Percentiles rank a stretch among this genome's conserved stretches.
Evolutionary conservation across 371 early-diverging fungal species (phyloP).

Genomic region (Dichotomocladium elegans): DNA sequence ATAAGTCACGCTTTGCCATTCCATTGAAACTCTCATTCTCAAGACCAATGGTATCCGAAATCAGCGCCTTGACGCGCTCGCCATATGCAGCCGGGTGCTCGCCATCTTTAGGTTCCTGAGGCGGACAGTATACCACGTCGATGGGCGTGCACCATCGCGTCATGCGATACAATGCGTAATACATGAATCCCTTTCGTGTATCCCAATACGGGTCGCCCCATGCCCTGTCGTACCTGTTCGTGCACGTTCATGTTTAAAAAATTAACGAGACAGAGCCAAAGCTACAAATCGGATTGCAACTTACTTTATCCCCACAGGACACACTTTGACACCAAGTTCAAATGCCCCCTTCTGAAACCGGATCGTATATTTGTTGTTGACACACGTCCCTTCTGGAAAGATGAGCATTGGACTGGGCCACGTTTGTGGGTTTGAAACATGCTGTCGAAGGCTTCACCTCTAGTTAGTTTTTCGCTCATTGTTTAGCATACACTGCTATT

Average conservation of each 20-base stretch:
- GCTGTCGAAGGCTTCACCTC: constrained; percentile 21
- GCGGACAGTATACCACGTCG: constrained; percentile 26
- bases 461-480: neutral
- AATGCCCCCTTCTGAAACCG: constrained; percentile 89
- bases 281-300: neutral
- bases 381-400: constrained; percentile 91
- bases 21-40: constrained; percentile 36
- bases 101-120: constrained; percentile 8
- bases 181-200: constrained; percentile 40
- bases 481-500: constrained; percentile 30
- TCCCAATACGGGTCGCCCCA: constrained; percentile 47
- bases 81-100: constrained; percentile 26
- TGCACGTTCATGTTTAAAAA: neutral
- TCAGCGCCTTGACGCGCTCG: constrained; percentile 21
- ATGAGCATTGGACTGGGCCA: constrained; percentile 61
- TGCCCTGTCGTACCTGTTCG: constrained; percentile 20
- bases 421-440: constrained; percentile 29
- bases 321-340: constrained; percentile 64
- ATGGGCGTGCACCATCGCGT: constrained; percentile 39
- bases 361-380: constrained; percentile 80
- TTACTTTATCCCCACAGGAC: constrained; percentile 42
- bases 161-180: constrained; percentile 44
- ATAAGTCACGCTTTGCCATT: constrained; percentile 35
- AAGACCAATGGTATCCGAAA: constrained; percentile 21
- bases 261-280: neutral